Conservation (phyloP, 2,329 filamentous ascomycete genomes). For the Cercospora sp. region DNA sequence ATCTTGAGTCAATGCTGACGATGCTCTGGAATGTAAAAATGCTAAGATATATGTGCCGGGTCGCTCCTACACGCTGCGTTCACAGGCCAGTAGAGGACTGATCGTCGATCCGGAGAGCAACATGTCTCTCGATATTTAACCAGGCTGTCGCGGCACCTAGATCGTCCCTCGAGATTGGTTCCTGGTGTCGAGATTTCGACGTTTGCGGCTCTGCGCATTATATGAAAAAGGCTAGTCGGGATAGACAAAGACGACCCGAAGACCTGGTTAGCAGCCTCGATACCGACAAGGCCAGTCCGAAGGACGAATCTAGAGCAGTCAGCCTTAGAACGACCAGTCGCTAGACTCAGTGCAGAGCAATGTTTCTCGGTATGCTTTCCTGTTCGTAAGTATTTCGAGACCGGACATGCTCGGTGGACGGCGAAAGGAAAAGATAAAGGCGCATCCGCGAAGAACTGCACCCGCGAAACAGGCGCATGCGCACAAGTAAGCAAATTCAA, state of each 20-base stretch:
- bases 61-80: not conserved
- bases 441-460: not conserved
- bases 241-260: slow-evolving; percentile 9
- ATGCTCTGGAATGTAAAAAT: slow-evolving; percentile 22
- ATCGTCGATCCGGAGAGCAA: not conserved
- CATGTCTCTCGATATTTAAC: slow-evolving; percentile 8
- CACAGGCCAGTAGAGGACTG: not conserved
- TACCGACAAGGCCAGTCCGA: not conserved
- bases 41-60: slow-evolving; percentile 12
- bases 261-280: not conserved
- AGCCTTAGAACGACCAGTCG: not conserved
- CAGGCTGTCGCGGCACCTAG: not conserved
- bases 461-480: not conserved
- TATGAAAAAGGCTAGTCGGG: slow-evolving; percentile 10
- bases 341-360: slow-evolving; percentile 8
- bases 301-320: slow-evolving; percentile 6
- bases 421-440: not conserved
- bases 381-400: not conserved
- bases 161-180: not conserved
- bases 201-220: slow-evolving; percentile 17
- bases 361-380: not conserved
- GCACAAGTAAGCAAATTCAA: slow-evolving; percentile 4
- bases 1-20: not conserved
- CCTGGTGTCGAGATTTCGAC: slow-evolving; percentile 9
- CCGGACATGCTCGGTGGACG: not conserved